Conservation (phyloP, 164 flowering plant species). For the Malania oleifera region DNA sequence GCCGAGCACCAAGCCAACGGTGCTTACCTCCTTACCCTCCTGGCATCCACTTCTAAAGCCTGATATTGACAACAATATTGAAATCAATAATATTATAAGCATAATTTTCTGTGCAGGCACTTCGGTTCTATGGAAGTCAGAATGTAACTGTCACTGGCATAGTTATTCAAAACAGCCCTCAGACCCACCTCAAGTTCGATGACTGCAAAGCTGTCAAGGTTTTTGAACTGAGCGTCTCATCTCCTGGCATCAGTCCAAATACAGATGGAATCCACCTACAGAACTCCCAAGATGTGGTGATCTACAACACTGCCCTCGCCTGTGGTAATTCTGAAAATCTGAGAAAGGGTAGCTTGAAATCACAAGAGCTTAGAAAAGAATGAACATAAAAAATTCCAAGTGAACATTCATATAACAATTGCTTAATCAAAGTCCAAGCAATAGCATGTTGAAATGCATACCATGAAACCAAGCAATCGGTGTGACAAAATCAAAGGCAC, state of each 20-base stretch:
- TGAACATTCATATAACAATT: neutral
- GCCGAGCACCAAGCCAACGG: conserved; percentile 62
- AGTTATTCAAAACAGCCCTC: conserved; percentile 58
- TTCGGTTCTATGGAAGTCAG: conserved; percentile 51
- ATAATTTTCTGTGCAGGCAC: conserved; percentile 32
- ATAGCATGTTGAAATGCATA: neutral
- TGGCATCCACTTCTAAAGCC: neutral
- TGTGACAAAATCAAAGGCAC: too few species aligned
- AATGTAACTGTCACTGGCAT: conserved; percentile 50
- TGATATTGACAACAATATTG: neutral
- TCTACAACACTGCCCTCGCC: conserved; percentile 38
- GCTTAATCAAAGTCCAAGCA: neutral
- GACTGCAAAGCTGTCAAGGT: conserved; percentile 42
- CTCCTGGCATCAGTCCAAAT: conserved; percentile 64
- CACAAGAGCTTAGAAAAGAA: too few species aligned
- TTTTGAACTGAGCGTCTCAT: conserved; percentile 29
- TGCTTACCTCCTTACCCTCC: conserved; percentile 14
- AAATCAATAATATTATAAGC: neutral
- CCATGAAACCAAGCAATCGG: too few species aligned
- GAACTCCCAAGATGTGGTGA: conserved; percentile 45
- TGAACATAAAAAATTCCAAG: too few species aligned
- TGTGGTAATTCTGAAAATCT: conserved; percentile 38
- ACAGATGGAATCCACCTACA: conserved; percentile 85
- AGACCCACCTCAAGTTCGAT: conserved; percentile 58
- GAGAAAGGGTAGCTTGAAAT: too few species aligned